Evolutionary conservation across 257 asterid species (phyloP), one percentile per base, ranked within the genome.

Genomic region (Mentha longifolia): DNA sequence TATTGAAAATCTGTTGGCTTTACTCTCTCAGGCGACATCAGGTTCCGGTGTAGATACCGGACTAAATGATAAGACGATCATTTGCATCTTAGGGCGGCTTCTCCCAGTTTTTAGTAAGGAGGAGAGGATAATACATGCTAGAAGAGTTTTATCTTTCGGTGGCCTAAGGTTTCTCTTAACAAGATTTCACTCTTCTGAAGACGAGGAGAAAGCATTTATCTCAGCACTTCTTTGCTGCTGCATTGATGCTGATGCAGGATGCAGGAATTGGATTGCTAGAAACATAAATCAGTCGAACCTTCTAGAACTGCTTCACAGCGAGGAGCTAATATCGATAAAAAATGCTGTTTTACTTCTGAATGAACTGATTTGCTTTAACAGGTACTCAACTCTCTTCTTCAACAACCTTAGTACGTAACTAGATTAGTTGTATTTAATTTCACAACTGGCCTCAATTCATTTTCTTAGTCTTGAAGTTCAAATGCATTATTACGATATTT

Each of bases 301-400:
- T 28, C 79, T 89, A 62, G 84, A 80, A 46, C 35, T 83, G 68
- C 91, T 91, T 65, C 85, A 57, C 60, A 54, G 49, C 30, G 80
- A 83, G 76, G 75, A 81, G 52, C 60, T 60, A 14, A 72, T 77
- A 77, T 68, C 58, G 41, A 85, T 80, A 68, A 57, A 69, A n/a
- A 70, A 62, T 31, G 78, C 95, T 17, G 63, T 87, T 41, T 54
- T 58, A 11, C 66, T 89, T 77, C 70, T 89, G 68, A 74, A 71
- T 55, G 88, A 89, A 77, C 83, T 91, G 22, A 76, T 91, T 78
- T 85, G 95, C 87, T 72, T 76, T 62, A 91, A 84, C 89, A 85
- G 91, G 97, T 91, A 84, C 12, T 54, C 61, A 35, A 45, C 43
- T 61, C 19, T 45, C 35, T 47, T 47, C 42, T 22, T 68, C 22